Percentiles rank a stretch among this genome's conserved stretches.
Evolutionary conservation across 2,329 filamentous ascomycete species (phyloP).

Genomic region (Trichoderma hamatum): DNA sequence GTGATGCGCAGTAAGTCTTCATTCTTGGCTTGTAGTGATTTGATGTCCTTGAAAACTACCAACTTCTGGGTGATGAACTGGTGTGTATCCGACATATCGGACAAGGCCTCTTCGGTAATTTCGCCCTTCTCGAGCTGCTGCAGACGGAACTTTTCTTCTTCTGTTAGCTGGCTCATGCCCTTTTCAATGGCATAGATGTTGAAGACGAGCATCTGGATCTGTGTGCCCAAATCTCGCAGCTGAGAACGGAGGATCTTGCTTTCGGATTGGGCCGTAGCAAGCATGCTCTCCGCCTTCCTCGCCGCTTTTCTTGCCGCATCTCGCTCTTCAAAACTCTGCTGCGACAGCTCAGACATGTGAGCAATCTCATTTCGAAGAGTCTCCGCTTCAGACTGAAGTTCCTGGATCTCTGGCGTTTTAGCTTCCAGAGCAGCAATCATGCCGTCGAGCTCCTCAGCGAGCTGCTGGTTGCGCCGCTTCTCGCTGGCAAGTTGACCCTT

Average conservation of each 20-base stretch:
- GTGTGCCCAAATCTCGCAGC: constrained; percentile 83
- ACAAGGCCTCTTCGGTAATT: constrained; percentile 68
- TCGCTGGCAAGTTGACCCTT: constrained; percentile 76
- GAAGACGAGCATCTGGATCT: constrained; percentile 87
- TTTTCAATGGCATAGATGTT: constrained; percentile 82
- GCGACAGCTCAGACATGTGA: constrained; percentile 82
- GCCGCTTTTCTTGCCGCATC: constrained; percentile 77
- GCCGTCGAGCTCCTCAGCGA: constrained; percentile 78
- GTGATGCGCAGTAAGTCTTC: constrained; percentile 80
- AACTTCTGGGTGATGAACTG: constrained; percentile 86
- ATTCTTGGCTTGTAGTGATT: constrained; percentile 86
- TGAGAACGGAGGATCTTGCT: constrained; percentile 80
- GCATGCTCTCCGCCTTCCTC: constrained; percentile 75
- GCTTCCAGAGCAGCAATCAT: constrained; percentile 84
- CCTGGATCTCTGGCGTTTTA: constrained; percentile 84
- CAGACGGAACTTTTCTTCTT: constrained; percentile 73
- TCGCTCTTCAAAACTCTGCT: constrained; percentile 78
- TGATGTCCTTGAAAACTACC: constrained; percentile 85
- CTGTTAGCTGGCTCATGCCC: constrained; percentile 70
- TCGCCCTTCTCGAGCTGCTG: constrained; percentile 78
- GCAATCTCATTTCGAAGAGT: constrained; percentile 78
- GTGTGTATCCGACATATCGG: constrained; percentile 81
- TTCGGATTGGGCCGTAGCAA: constrained; percentile 67
- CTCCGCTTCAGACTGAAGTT: constrained; percentile 79
- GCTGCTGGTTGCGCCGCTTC: constrained; percentile 71